Percentiles rank a stretch among this genome's conserved stretches.
phyloP scores from a whole-genome alignment of 2,329 filamentous ascomycete genomes.

The Paecilomyces sp. region DNA sequence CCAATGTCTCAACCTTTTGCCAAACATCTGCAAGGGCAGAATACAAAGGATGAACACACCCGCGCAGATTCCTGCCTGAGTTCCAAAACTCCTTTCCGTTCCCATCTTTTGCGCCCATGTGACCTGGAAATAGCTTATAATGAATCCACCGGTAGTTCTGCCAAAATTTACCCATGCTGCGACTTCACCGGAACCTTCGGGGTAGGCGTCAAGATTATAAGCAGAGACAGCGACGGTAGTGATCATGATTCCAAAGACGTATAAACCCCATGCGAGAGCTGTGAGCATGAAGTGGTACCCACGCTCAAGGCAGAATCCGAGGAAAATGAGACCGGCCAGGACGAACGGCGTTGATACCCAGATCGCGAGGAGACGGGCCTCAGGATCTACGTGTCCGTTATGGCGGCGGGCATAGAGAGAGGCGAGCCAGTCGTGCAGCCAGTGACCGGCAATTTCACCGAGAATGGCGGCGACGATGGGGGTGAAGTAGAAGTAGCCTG shows the following conservation, averaged over 20 bases:
- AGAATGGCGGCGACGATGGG: conserved; percentile 49
- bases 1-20: conserved; percentile 31
- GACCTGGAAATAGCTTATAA: conserved; percentile 48
- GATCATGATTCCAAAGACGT: conserved; percentile 51
- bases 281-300: conserved; percentile 48
- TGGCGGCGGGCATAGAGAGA: conserved; percentile 39
- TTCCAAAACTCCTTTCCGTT: conserved; percentile 39
- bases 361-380: conserved; percentile 46
- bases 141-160: conserved; percentile 45
- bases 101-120: conserved; percentile 42
- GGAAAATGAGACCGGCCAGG: conserved; percentile 42
- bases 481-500: conserved; percentile 51
- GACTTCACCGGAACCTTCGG: conserved; percentile 49
- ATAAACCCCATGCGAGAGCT: conserved; percentile 46
- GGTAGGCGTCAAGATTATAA: conserved; percentile 50
- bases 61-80: conserved; percentile 38
- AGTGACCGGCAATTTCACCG: conserved; percentile 50
- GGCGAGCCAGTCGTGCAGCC: conserved; percentile 48
- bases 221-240: conserved; percentile 46
- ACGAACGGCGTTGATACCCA: conserved; percentile 45
- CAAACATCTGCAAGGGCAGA: conserved; percentile 27
- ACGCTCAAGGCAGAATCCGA: conserved; percentile 47
- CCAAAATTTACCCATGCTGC: conserved; percentile 47
- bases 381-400: conserved; percentile 50
- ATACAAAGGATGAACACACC: conserved; percentile 28